Conservation (phyloP, 1,284 basidiomycete genomes). For the Melampsora allii-populina region DNA sequence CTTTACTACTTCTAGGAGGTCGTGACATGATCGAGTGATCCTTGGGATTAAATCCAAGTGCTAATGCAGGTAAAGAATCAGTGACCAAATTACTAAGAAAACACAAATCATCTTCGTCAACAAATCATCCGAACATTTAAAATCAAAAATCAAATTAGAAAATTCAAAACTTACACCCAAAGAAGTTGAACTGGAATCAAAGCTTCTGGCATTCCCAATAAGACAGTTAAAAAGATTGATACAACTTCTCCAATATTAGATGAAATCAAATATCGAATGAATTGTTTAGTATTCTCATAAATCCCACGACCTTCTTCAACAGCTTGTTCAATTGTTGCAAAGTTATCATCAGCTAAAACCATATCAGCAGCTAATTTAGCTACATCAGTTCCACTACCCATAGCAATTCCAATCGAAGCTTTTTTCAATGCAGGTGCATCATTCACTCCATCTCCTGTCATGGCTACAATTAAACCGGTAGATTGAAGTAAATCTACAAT, state of each 20-base stretch:
- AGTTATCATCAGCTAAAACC: slow-evolving; percentile 57
- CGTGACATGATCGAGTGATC: slow-evolving; percentile 95
- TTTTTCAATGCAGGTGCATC: slow-evolving; percentile 56
- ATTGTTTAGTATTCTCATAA: slow-evolving; percentile 99
- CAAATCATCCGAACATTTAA: neutral
- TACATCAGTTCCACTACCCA: slow-evolving; percentile 56
- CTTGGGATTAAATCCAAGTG: slow-evolving; percentile 94
- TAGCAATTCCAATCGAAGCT: slow-evolving; percentile 56
- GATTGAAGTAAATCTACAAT: slow-evolving; percentile 93
- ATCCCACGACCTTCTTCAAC: slow-evolving; percentile 89
- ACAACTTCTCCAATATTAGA: slow-evolving; percentile 99
- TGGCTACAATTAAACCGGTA: slow-evolving; percentile 91
- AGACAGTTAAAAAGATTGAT: slow-evolving; percentile 93
- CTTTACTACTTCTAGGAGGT: slow-evolving; percentile 78
- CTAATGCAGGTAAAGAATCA: slow-evolving; percentile 95
- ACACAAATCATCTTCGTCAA: neutral
- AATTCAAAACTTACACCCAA: slow-evolving; percentile 64
- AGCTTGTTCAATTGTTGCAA: slow-evolving; percentile 55
- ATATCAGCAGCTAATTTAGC: slow-evolving; percentile 56
- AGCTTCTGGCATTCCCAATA: slow-evolving; percentile 97
- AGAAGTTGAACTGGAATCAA: slow-evolving; percentile 95
- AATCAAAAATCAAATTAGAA: neutral
- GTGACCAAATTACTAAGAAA: slow-evolving; percentile 49
- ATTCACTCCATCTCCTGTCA: slow-evolving; percentile 81
- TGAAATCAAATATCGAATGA: slow-evolving; percentile 73